Percentiles rank a stretch among this genome's conserved stretches.
These are phyloP conservation scores for Taxawa tesnikishii DNA, from an alignment of 2,329 filamentous ascomycete genomes.

Conservation along the genomic window DNA sequence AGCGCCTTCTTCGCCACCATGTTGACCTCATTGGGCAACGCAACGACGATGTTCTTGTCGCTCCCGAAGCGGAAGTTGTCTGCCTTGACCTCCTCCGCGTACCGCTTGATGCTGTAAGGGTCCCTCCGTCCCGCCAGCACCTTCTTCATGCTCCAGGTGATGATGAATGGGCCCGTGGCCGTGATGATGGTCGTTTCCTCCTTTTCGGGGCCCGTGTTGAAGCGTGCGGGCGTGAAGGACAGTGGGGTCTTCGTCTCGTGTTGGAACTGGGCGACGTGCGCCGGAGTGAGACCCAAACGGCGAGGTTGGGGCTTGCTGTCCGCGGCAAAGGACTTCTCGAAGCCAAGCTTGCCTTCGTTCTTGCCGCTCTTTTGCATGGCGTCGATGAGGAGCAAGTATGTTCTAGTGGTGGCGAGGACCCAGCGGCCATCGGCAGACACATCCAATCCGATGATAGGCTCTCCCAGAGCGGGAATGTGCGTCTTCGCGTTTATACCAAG, in stretches of 20 bases:
- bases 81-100: constrained; percentile 88
- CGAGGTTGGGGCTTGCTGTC: constrained; percentile 89
- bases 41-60: constrained; percentile 97
- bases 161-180: constrained; percentile 88
- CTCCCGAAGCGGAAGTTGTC: constrained; percentile 97
- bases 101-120: constrained; percentile 93
- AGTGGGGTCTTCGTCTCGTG: constrained; percentile 85
- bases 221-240: constrained; percentile 80
- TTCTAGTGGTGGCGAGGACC: constrained; percentile 87
- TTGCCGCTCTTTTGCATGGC: constrained; percentile 83
- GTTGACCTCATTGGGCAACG: constrained; percentile 91
- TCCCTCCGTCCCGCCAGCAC: constrained; percentile 69
- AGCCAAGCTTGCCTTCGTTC: constrained; percentile 95
- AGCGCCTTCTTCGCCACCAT: constrained; percentile 85
- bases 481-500: constrained; percentile 97
- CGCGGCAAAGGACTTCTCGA: constrained; percentile 85
- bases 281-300: constrained; percentile 75
- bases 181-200: constrained; percentile 89
- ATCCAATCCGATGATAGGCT: constrained; percentile 88
- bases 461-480: constrained; percentile 85
- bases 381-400: constrained; percentile 89
- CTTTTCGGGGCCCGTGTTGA: constrained; percentile 75
- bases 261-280: constrained; percentile 93
- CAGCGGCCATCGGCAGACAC: constrained; percentile 92
- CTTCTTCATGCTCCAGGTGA: constrained; percentile 94